A percentile compares a stretch with the other conserved stretches of the same genome.
phyloP scores from a whole-genome alignment of 345 rosid genomes.

The Orychophragmus violaceus region DNA sequence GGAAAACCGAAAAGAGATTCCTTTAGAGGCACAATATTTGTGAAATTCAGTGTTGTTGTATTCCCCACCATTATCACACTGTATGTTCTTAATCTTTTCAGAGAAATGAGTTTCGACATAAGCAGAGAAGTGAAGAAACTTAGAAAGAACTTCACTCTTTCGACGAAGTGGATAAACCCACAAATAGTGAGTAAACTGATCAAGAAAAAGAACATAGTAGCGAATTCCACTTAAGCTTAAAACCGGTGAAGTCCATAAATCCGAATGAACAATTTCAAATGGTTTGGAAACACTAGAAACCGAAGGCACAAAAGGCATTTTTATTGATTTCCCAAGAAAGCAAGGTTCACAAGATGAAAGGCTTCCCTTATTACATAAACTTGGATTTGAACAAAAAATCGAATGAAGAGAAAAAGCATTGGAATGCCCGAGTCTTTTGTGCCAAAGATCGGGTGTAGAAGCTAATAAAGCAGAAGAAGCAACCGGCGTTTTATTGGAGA shows the following conservation, averaged over 20 bases:
- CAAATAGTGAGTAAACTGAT: background rate
- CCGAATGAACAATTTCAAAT: background rate
- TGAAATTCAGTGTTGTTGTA: background rate
- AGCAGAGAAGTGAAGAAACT: background rate
- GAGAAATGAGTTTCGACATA: background rate
- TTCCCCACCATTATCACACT: background rate
- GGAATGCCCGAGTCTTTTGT: background rate
- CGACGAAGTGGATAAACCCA: background rate
- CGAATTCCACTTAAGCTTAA: background rate
- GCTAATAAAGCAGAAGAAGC: background rate
- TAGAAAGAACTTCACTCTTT: background rate
- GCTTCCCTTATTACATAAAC: too few species aligned
- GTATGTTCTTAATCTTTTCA: background rate
- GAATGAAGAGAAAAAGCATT: background rate
- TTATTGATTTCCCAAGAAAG: background rate
- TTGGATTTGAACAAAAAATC: background rate
- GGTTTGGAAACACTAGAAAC: rapidly evolving
- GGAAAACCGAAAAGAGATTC: background rate
- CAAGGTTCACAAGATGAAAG: background rate
- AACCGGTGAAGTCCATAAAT: background rate
- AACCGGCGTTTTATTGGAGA: background rate
- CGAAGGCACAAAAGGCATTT: too few species aligned
- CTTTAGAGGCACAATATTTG: background rate
- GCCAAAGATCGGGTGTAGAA: background rate
- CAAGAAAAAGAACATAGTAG: background rate